Evolutionary conservation across 202 grass and related monocot genomes (phyloP).

Genomic region (Bolboschoenoplectus hybrid): DNA sequence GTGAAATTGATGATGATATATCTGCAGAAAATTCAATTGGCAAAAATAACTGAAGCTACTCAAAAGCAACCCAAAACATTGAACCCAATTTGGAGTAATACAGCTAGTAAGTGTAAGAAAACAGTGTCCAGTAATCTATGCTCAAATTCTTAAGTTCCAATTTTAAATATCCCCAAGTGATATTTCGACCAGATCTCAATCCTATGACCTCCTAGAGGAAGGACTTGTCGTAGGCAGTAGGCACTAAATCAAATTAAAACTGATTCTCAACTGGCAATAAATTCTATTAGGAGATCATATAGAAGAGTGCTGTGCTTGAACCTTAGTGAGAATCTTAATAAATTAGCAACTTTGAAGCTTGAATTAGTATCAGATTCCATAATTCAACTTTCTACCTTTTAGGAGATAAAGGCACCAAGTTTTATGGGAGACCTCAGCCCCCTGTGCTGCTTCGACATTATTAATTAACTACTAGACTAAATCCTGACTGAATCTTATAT

Average conservation of each 20-base stretch:
- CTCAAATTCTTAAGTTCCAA: too few relatives aligned
- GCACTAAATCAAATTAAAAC: background rate
- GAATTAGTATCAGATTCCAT: conserved; percentile 9
- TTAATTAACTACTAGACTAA: too few relatives aligned
- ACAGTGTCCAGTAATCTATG: background rate
- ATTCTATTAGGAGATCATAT: background rate
- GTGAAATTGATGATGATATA: background rate
- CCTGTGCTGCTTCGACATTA: too few relatives aligned
- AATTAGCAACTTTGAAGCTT: background rate
- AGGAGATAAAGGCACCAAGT: conserved; percentile 5
- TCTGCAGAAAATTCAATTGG: background rate
- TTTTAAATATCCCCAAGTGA: background rate
- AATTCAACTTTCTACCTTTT: background rate
- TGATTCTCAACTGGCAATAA: background rate
- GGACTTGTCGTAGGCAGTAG: too few relatives aligned
- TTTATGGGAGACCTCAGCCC: too few relatives aligned
- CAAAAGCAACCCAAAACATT: background rate
- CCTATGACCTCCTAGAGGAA: too few relatives aligned
- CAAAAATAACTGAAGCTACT: background rate
- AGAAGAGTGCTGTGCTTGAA: background rate
- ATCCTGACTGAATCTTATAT: too few relatives aligned
- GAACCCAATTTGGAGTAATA: background rate
- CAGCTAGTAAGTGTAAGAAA: too few relatives aligned
- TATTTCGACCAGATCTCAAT: too few relatives aligned
- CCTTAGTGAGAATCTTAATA: background rate